A percentile compares a stretch with the other conserved stretches of the same genome.
Evolutionary conservation across 371 early-diverging fungal species (phyloP).

Genomic region (Rhizopus delemar): DNA sequence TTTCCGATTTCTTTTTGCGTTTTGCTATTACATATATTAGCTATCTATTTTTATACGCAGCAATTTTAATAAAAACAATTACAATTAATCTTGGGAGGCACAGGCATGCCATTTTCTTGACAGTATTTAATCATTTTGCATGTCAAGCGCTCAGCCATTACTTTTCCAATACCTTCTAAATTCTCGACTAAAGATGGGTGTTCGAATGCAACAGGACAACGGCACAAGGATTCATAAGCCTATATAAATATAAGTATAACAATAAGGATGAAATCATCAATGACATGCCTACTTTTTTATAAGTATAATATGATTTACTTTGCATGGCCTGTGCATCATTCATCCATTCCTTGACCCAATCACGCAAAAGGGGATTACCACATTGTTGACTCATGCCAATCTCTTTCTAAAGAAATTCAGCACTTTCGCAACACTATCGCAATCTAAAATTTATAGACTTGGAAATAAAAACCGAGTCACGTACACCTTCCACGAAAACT

Average conservation of each 20-base stretch:
- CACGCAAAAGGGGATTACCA: constrained; percentile 62
- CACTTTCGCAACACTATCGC: no score
- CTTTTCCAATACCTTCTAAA: constrained; percentile 67
- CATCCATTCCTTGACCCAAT: constrained; percentile 70
- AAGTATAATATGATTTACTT: constrained; percentile 50
- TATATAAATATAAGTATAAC: neutral
- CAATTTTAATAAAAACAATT: neutral
- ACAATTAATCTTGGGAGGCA: constrained; percentile 37
- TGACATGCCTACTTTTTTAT: constrained; percentile 52
- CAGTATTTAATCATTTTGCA: constrained; percentile 57
- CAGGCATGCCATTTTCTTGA: constrained; percentile 50
- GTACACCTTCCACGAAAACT: no score
- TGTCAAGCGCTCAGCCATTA: constrained; percentile 62
- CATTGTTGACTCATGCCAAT: constrained; percentile 27
- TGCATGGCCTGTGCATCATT: constrained; percentile 37
- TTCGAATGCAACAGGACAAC: constrained; percentile 53
- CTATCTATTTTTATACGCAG: no score
- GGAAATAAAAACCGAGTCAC: no score
- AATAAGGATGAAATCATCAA: neutral
- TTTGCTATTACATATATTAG: neutral
- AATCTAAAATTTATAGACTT: no score
- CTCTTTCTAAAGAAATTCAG: no score
- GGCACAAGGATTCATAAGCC: constrained; percentile 67
- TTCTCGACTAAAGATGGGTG: constrained; percentile 58
- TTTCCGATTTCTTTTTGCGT: constrained; percentile 10